These are phyloP conservation scores for Fusarium sp. DNA, from an alignment of 2,329 filamentous ascomycete species.

Conservation along the genomic window DNA sequence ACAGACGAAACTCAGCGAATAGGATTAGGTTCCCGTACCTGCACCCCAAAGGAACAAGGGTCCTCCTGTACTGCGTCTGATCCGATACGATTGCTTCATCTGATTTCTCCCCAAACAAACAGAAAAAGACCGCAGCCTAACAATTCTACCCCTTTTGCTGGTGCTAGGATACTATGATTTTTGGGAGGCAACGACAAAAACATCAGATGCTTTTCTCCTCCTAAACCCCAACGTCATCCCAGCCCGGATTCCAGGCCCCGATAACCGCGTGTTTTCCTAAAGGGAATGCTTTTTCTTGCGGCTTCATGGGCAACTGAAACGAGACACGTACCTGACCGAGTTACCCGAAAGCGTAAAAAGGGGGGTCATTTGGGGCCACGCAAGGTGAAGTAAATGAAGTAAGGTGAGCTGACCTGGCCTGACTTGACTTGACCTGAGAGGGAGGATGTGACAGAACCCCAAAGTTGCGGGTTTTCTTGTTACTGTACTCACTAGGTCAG, in stretches of 20 bases:
- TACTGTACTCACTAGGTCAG: not conserved
- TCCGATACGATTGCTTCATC: slow-evolving; percentile 17
- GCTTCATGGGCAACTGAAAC: slow-evolving; percentile 27
- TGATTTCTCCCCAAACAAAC: not conserved
- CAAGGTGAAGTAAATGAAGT: slow-evolving; percentile 23
- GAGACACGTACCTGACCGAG: slow-evolving; percentile 26
- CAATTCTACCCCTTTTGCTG: not conserved
- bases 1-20: slow-evolving; percentile 20
- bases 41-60: slow-evolving; percentile 25
- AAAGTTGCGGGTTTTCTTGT: not conserved
- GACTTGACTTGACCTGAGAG: not conserved
- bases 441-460: not conserved
- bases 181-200: slow-evolving; percentile 3
- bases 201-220: slow-evolving; percentile 18
- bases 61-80: slow-evolving; percentile 14
- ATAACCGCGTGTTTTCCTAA: slow-evolving; percentile 28
- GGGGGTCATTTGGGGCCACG: slow-evolving; percentile 8
- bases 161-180: not conserved
- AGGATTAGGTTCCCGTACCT: slow-evolving; percentile 24
- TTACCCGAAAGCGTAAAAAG: slow-evolving; percentile 14
- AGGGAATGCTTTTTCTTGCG: slow-evolving; percentile 1
- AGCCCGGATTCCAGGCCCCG: slow-evolving; percentile 37
- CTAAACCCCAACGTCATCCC: not conserved
- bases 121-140: slow-evolving; percentile 12
- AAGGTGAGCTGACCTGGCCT: slow-evolving; percentile 31